Evolutionary conservation across 169 alveolate genomes (phyloP).

Genomic region (Besnoitia besnoiti): DNA sequence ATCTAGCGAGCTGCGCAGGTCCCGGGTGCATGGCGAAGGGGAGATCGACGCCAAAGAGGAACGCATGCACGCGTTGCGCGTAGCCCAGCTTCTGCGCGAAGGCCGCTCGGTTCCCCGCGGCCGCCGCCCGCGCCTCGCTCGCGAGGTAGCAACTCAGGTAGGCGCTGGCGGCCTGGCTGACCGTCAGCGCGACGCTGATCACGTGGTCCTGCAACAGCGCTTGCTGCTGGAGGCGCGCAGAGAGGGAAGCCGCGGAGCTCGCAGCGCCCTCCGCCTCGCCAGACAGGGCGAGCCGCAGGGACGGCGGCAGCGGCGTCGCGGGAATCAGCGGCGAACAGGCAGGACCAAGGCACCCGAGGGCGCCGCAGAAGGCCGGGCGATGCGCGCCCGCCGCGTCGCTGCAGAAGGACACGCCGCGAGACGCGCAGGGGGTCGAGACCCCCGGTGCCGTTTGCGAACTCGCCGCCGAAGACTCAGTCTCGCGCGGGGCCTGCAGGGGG

Average conservation of each 20-base stretch:
- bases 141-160: conserved; percentile 49
- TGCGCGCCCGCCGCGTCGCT: background rate
- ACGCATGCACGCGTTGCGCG: conserved; percentile 26
- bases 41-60: conserved; percentile 36
- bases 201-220: conserved; percentile 47
- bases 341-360: conserved; percentile 53
- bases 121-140: conserved; percentile 34
- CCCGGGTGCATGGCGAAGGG: conserved; percentile 52
- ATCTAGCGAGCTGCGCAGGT: conserved; percentile 37
- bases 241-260: conserved; percentile 22
- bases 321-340: background rate
- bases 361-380: conserved; percentile 23
- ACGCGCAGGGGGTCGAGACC: background rate
- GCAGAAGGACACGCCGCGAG: background rate
- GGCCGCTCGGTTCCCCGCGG: conserved; percentile 39
- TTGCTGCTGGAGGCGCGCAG: conserved; percentile 28
- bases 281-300: background rate
- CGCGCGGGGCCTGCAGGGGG: conserved; percentile 24
- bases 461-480: background rate
- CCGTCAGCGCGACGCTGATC: conserved; percentile 38
- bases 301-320: background rate
- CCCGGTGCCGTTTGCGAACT: background rate
- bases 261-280: background rate
- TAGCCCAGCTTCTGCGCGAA: background rate
- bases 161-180: conserved; percentile 35